Evolutionary conservation across 2,329 filamentous ascomycete genomes (phyloP), one percentile per base, ranked within the genome.

Genomic region (Magnaporthales sp.): DNA sequence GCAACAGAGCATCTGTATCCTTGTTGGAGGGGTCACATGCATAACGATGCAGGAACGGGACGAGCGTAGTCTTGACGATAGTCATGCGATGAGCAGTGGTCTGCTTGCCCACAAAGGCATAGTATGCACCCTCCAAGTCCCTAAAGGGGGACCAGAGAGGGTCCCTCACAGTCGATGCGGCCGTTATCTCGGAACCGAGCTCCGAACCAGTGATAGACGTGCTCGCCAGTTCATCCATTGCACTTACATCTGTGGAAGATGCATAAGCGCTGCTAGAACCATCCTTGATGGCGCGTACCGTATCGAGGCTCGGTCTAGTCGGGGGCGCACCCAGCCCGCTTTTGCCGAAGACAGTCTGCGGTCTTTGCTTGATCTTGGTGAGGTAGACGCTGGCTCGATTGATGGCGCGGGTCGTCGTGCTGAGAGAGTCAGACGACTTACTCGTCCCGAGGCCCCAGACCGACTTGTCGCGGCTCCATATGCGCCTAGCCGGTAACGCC

Each of bases 21-120:
- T 77, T 79, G 71, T 86, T 89, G 9, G 91, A 92, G 1, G 86
- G 79, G 72, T 94, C 89, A 38, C 84, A 79, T 68, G 85, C 84
- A 71, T 93, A 89, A 65, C 85, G 88, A 67, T 87, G 84, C 60
- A 97, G 79, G 72, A 97, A 96, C 0, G 92, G 91, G 22, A 96
- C 77, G 4, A 97, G 81, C 0, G 85, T 83, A 8, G 83, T 83
- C 46, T 92, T 88, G 67, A 97, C 84, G 62, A 93, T 84, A 69
- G 87, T 89, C 69, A 92, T 90, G 74, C 92, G 93, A 70, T 93
- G 81, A 0, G 89, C 81, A 9, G 80, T 72, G 66, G 83, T 90
- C 38, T 89, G 87, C 76, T 93, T 96, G 67, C 86, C 82, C 69
- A 89, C 84, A 72, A 96, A 96, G 69, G 77, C 77, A 67, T 74